Evolutionary conservation across 2,329 filamentous ascomycete genomes (phyloP).

Genomic region (Sclerotinia trifoliorum): DNA sequence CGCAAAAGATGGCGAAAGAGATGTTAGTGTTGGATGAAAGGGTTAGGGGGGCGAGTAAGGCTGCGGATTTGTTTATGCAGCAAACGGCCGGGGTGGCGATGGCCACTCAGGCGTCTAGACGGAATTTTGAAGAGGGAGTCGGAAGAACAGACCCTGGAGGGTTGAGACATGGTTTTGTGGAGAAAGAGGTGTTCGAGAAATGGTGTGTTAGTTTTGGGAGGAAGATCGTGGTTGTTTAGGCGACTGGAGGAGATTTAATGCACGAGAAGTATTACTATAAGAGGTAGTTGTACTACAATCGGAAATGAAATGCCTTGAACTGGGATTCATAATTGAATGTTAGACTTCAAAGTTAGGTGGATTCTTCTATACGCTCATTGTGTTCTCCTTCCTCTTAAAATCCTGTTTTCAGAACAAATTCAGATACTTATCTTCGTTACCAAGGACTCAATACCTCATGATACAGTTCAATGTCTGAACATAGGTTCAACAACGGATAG

Average conservation of each 20-base stretch:
- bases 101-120: neutral
- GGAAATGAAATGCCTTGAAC: neutral
- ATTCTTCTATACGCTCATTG: neutral
- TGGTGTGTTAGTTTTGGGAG: conserved; percentile 17
- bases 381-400: neutral
- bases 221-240: neutral
- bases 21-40: conserved; percentile 38
- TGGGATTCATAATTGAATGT: neutral
- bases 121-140: neutral
- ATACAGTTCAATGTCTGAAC: too few species aligned
- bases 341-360: neutral
- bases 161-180: conserved; percentile 7
- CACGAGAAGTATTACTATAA: neutral
- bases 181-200: conserved; percentile 8
- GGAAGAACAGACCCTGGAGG: neutral
- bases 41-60: conserved; percentile 22
- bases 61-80: conserved; percentile 14
- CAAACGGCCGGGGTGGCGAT: conserved; percentile 18
- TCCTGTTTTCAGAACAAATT: neutral
- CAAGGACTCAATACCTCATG: too few species aligned
- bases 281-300: neutral
- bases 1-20: conserved; percentile 35
- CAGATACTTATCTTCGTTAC: neutral
- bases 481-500: too few species aligned
- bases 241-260: neutral